Conservation (phyloP, 1,284 basidiomycete species). For the Taiwanofungus camphoratus region DNA sequence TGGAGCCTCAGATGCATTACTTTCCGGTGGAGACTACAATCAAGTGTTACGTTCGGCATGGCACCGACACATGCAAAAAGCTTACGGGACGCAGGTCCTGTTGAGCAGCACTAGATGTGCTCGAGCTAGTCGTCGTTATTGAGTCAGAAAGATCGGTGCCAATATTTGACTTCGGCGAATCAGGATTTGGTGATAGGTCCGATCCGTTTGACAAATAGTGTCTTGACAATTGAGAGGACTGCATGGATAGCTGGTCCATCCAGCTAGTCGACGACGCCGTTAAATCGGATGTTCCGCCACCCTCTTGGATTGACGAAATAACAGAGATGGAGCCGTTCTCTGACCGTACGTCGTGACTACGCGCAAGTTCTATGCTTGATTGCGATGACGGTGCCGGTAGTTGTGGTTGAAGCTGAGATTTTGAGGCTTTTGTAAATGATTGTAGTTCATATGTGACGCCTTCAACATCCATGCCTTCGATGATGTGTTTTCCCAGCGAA, state of each 20-base stretch:
- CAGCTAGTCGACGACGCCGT: slow-evolving; percentile 43
- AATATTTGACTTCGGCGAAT: slow-evolving; percentile 17
- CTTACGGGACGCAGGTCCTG: not conserved
- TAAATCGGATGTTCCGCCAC: slow-evolving; percentile 26
- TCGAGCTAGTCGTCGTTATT: slow-evolving; percentile 30
- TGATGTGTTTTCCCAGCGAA: slow-evolving; percentile 67
- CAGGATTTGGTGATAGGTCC: slow-evolving; percentile 7
- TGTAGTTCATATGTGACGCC: slow-evolving; percentile 70
- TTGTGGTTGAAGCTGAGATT: slow-evolving; percentile 4
- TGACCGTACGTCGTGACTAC: slow-evolving; percentile 39
- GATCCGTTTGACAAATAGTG: slow-evolving; percentile 7
- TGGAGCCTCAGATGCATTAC: slow-evolving; percentile 5
- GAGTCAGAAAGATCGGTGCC: slow-evolving; percentile 23
- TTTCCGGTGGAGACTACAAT: slow-evolving; percentile 10
- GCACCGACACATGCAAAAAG: too few species aligned
- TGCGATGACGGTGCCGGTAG: slow-evolving; percentile 34
- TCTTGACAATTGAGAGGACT: slow-evolving; percentile 16
- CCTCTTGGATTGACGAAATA: slow-evolving; percentile 28
- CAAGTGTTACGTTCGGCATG: not conserved
- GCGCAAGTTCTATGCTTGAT: slow-evolving; percentile 39
- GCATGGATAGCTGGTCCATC: slow-evolving; percentile 39
- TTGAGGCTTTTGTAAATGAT: slow-evolving; percentile 33
- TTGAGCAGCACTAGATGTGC: slow-evolving; percentile 25
- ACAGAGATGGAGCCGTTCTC: slow-evolving; percentile 42
- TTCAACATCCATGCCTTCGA: slow-evolving; percentile 81